Conservation (phyloP, 2,329 filamentous ascomycete species). For the Cordyceps militaris region DNA sequence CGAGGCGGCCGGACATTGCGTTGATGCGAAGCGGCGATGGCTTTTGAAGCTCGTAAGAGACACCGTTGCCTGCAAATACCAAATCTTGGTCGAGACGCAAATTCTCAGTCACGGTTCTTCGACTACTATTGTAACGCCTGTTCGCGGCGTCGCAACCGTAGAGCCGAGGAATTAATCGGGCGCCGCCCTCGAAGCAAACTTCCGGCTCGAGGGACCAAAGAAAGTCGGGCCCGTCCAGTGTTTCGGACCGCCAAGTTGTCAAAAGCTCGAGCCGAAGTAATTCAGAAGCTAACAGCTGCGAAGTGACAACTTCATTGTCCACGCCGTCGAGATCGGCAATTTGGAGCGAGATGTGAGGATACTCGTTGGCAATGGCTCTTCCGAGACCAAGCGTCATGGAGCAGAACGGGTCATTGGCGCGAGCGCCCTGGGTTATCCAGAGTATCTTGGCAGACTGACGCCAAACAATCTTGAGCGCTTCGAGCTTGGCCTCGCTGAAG, state of each 20-base stretch:
- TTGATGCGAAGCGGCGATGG: no score
- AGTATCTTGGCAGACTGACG: slow-evolving; percentile 16
- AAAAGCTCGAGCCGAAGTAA: slow-evolving; percentile 3
- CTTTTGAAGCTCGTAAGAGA: no score
- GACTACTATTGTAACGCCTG: not conserved
- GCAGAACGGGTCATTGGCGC: slow-evolving; percentile 16
- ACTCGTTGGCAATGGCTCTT: slow-evolving; percentile 4
- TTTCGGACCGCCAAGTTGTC: not conserved
- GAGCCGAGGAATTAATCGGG: not conserved
- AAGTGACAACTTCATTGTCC: not conserved
- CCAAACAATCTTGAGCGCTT: slow-evolving; percentile 17
- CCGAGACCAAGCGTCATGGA: slow-evolving; percentile 16
- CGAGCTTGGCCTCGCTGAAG: slow-evolving; percentile 26
- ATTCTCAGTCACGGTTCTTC: not conserved
- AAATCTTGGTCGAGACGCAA: no score
- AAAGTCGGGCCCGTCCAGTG: not conserved
- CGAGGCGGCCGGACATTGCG: no score
- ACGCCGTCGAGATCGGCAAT: not conserved
- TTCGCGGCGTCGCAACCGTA: not conserved
- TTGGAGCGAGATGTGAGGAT: slow-evolving; percentile 10
- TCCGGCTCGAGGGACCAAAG: not conserved
- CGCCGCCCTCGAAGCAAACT: not conserved
- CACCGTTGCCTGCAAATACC: no score
- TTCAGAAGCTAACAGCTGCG: not conserved
- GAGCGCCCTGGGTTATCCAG: slow-evolving; percentile 20